phyloP scores from a whole-genome alignment of 1,284 basidiomycete species.

The Ganoderma resinaceum region DNA sequence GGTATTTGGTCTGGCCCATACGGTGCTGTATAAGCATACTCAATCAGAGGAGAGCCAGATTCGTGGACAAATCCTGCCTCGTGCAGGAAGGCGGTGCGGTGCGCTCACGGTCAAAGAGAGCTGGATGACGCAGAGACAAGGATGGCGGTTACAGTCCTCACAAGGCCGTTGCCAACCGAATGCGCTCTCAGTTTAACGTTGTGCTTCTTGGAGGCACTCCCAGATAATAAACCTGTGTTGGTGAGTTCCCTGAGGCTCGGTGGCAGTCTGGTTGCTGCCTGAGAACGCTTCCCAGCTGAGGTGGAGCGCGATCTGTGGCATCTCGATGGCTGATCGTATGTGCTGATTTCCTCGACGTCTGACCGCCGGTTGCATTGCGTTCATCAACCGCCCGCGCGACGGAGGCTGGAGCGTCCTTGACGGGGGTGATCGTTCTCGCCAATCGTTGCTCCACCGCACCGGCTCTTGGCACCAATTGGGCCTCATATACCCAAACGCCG shows the following conservation, averaged over 20 bases:
- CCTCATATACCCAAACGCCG: slow-evolving; percentile 31
- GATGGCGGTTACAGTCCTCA: background rate
- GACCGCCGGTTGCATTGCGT: slow-evolving; percentile 1
- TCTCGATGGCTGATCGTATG: slow-evolving; percentile 4
- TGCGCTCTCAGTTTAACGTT: slow-evolving; percentile 5
- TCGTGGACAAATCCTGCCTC: slow-evolving; percentile 1
- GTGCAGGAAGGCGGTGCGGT: background rate
- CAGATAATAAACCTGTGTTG: slow-evolving; percentile 16
- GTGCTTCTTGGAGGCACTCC: slow-evolving; percentile 16
- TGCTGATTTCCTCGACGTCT: slow-evolving; percentile 18
- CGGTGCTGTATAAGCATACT: background rate
- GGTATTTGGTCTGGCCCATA: background rate
- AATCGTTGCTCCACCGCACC: slow-evolving; percentile 13
- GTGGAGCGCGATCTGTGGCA: background rate
- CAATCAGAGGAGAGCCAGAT: background rate
- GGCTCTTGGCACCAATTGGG: slow-evolving; percentile 10
- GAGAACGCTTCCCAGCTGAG: slow-evolving; percentile 2
- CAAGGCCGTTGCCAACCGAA: slow-evolving; percentile 8
- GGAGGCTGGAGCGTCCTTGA: slow-evolving; percentile 7
- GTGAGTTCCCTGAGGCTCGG: slow-evolving; percentile 16
- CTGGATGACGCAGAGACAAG: background rate
- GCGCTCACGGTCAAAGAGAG: background rate
- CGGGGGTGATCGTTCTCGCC: slow-evolving; percentile 23
- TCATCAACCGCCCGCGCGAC: slow-evolving; percentile 30
- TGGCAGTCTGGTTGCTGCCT: slow-evolving; percentile 10